phyloP scores from a whole-genome alignment of 2,329 filamentous ascomycete species.

The Paracamarosporium sp. region DNA sequence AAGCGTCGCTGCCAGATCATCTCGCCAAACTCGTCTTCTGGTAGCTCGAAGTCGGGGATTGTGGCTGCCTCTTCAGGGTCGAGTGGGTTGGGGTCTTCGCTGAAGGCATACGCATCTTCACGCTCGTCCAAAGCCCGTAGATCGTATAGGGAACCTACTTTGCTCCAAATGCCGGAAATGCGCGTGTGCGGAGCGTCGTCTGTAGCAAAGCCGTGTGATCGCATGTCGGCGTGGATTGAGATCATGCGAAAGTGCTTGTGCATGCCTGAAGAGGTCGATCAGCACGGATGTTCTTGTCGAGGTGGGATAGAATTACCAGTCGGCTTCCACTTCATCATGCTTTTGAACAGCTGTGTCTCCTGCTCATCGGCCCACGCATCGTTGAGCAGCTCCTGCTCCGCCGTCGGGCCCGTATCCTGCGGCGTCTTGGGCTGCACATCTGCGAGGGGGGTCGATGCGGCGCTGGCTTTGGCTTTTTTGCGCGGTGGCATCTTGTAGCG shows the following conservation, averaged over 20 bases:
- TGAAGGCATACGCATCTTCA: constrained; percentile 66
- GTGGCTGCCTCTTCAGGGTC: constrained; percentile 43
- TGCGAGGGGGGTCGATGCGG: constrained; percentile 62
- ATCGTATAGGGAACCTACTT: constrained; percentile 83
- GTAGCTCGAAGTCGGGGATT: constrained; percentile 51
- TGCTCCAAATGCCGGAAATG: constrained; percentile 90
- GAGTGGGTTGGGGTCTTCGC: constrained; percentile 62
- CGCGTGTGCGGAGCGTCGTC: constrained; percentile 77
- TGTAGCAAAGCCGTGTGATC: constrained; percentile 69
- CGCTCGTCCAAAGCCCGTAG: constrained; percentile 85
- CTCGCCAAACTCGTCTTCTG: constrained; percentile 52
- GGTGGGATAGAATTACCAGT: constrained; percentile 62
- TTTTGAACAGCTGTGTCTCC: constrained; percentile 89
- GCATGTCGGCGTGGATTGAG: constrained; percentile 44
- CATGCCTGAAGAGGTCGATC: constrained; percentile 51
- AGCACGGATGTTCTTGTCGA: not conserved
- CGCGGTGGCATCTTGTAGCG: constrained; percentile 67
- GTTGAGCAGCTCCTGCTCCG: constrained; percentile 61
- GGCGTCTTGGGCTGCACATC: constrained; percentile 51
- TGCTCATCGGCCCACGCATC: constrained; percentile 96
- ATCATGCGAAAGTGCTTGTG: constrained; percentile 65
- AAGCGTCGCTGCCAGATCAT: constrained; percentile 53
- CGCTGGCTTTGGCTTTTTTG: constrained; percentile 68
- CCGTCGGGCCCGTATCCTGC: constrained; percentile 43
- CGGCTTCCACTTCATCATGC: constrained; percentile 94